These are phyloP conservation scores for Lenzites betulinus DNA, from an alignment of 768 basidiomycete genomes.

Conservation along the genomic window DNA sequence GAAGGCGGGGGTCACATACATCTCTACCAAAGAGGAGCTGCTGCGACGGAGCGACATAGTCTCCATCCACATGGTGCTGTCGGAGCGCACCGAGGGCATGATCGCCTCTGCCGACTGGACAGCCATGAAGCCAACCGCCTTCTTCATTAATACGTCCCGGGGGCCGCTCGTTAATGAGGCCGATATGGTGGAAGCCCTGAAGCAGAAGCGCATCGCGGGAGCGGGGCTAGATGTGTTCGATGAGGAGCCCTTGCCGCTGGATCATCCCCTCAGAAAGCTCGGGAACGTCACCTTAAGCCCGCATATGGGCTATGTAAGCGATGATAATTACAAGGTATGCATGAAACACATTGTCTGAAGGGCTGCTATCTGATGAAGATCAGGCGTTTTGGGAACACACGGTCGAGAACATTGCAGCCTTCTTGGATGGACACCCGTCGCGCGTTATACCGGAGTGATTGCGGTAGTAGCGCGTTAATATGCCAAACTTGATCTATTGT, in stretches of 20 bases:
- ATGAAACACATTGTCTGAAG: too few species aligned
- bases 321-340: conserved; percentile 51
- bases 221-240: conserved; percentile 71
- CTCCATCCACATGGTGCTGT: conserved; percentile 61
- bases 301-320: conserved; percentile 59
- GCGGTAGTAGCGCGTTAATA: too few species aligned
- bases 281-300: conserved; percentile 61
- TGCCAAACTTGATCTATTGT: too few species aligned
- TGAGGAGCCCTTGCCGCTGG: conserved; percentile 60
- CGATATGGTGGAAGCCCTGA: conserved; percentile 51
- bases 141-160: conserved; percentile 67
- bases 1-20: conserved; percentile 51
- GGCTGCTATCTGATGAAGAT: background rate
- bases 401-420: conserved; percentile 58
- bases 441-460: conserved; percentile 22
- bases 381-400: conserved; percentile 55
- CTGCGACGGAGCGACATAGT: conserved; percentile 57
- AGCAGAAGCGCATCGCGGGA: conserved; percentile 51
- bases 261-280: conserved; percentile 52
- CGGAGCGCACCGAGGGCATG: conserved; percentile 50
- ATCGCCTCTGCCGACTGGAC: conserved; percentile 49
- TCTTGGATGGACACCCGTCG: conserved; percentile 47
- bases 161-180: conserved; percentile 66
- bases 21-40: conserved; percentile 53
- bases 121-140: conserved; percentile 57